Conservation (phyloP, 768 basidiomycete species). For the Mycena filopes region DNA sequence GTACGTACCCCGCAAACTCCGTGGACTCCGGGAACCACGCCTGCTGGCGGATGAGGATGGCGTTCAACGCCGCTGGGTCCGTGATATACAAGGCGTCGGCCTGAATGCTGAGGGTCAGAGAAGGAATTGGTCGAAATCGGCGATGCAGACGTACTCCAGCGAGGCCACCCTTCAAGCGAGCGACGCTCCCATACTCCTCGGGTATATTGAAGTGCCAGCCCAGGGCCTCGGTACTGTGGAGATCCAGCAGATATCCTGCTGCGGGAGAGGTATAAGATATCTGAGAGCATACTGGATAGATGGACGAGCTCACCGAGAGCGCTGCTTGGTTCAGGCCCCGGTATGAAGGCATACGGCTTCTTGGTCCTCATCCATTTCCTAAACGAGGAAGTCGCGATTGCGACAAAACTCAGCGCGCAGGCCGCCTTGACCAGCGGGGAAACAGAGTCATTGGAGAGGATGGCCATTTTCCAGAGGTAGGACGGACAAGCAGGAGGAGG, state of each 20-base stretch:
- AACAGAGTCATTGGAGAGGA: neutral
- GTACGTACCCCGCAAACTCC: slow-evolving; percentile 38
- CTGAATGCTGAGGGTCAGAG: slow-evolving; percentile 4
- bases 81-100: slow-evolving; percentile 40
- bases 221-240: slow-evolving; percentile 36
- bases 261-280: neutral
- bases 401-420: neutral
- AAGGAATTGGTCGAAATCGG: too few relatives aligned
- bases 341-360: slow-evolving; percentile 21
- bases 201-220: slow-evolving; percentile 38
- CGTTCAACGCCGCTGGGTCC: slow-evolving; percentile 38
- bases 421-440: slow-evolving; percentile 2
- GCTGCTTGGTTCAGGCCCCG: slow-evolving; percentile 8
- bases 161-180: slow-evolving; percentile 36
- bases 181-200: slow-evolving; percentile 37
- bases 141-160: slow-evolving; percentile 27
- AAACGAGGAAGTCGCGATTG: slow-evolving; percentile 11
- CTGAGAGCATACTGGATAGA: neutral
- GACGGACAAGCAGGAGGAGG: too few relatives aligned
- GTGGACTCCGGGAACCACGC: slow-evolving; percentile 38
- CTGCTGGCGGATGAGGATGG: slow-evolving; percentile 38
- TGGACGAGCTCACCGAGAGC: neutral
- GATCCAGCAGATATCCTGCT: slow-evolving; percentile 38
- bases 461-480: neutral
- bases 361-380: slow-evolving; percentile 14